Evolutionary conservation across 2,329 filamentous ascomycete genomes (phyloP), one percentile per base, ranked within the genome.

Genomic region (Mollisiaceae sp.): DNA sequence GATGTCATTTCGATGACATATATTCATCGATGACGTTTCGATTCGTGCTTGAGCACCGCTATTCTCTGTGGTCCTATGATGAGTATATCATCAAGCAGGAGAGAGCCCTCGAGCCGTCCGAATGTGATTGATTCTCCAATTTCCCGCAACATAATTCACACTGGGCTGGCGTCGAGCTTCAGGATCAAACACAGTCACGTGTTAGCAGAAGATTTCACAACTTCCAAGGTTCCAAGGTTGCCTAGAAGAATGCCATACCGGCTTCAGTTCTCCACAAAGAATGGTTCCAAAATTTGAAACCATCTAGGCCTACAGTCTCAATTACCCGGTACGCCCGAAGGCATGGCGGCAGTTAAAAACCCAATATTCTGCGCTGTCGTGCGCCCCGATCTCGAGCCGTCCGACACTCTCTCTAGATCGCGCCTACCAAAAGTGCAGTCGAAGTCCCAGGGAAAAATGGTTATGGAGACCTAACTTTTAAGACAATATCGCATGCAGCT

Each of bases 371-470:
- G 4, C n/a, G 50, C 11, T 15, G 24, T 27, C 22, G 24, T 54
- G 50, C 50, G n/a, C 32, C 50, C 27, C 50, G 50, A 54, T 54
- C 50, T 35, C 50, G 14, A 54, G 50, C 9, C 4, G 50, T 15
- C 32, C 50, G 24, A 54, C 24, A 18, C 50, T 27, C 3, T 12
- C 24, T 54, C 50, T 35, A 35, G 50, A 54, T 54, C 50, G 50
- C 50, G 50, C 50, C 50, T 54, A 54, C 24, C 24, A 54, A 54
- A 54, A 35, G n/a, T 12, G 50, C 45, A 24, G 15, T 43, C n/a
- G 41, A 43, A 15, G n/a, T 50, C 24, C 12, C 22, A 27, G n/a
- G 43, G 22, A 32, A 54, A 54, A 54, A 15, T 35, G 50, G 24
- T 24, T 22, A 35, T 4, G 12, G 9, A 6, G 15, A 54, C 9